Evolutionary conservation across 768 basidiomycete species (phyloP), one percentile per base, ranked within the genome.

Genomic region (Boletus sp.): DNA sequence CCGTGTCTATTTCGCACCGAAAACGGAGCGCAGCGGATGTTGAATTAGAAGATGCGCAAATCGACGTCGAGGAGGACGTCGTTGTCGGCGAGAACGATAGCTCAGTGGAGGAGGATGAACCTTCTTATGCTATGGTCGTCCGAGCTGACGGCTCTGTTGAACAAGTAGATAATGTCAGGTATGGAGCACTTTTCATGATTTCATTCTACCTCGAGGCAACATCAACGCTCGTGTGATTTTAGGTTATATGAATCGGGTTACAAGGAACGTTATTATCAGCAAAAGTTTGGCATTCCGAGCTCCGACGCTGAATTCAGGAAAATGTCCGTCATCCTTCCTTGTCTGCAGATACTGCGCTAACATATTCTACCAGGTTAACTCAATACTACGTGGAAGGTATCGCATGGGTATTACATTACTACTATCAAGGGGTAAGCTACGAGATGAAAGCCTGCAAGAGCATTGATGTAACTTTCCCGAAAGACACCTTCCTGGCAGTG

Each of bases 181-280:
- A 72, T 63, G 77, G 64, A 18, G 17, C 47, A 35, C 60, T 28
- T 18, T 52, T 44, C 24, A 35, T 37, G 36, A 29, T 60, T 33
- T 52, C 36, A n/a, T 32, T 47, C 44, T 28, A 35, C 33, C 17
- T 47, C 24, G 8, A 42, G 28, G 47, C 24, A 40, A 56, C 40
- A 41, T 33, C 62, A 52, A 58, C 36, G 14, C 15, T 44, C 11
- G 15, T 40, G 10, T 46, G 24, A 56, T 48, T 57, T 50, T 64
- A 98, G 96, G 68, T 76, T 98, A 20, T 99, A 92, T 87, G 94
- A 98, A 72, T 86, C 94, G 2, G 97, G 96, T 29, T 99, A 99
- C 73, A 87, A 85, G 70, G 92, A 95, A 63, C 84, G 97, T 40
- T 99, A 99, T 71, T 99, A 99, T 65, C 80, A 82, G 46, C 88